Evolutionary conservation across 495 filamentous ascomycete species (phyloP).

Genomic region (Hypoxylon perforatum): DNA sequence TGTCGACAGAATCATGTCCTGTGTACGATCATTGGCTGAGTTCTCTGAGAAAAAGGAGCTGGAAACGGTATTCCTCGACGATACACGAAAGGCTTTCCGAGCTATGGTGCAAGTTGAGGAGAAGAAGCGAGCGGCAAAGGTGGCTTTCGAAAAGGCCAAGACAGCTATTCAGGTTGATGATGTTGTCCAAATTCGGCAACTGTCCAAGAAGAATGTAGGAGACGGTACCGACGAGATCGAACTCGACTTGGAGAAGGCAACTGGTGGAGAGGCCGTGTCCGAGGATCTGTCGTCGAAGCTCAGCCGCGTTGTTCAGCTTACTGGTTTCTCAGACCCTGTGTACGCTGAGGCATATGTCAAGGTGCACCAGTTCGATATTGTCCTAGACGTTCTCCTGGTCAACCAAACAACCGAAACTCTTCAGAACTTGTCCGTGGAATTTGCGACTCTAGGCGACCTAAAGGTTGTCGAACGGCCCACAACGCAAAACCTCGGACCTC

Average conservation of each 20-base stretch:
- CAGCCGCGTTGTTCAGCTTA: slow-evolving; percentile 95
- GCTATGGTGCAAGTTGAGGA: slow-evolving; percentile 99
- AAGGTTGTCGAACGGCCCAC: slow-evolving; percentile 98
- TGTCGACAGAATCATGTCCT: slow-evolving; percentile 96
- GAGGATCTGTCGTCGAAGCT: slow-evolving; percentile 94
- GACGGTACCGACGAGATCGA: slow-evolving; percentile 89
- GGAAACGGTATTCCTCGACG: slow-evolving; percentile 92
- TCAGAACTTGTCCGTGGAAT: slow-evolving; percentile 97
- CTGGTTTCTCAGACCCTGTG: slow-evolving; percentile 97
- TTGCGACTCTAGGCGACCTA: slow-evolving; percentile 95
- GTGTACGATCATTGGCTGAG: slow-evolving; percentile 91
- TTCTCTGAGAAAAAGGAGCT: slow-evolving; percentile 89
- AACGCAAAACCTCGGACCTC: slow-evolving; percentile 92
- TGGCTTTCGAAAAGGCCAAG: slow-evolving; percentile 91
- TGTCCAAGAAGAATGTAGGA: slow-evolving; percentile 88
- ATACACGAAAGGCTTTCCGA: slow-evolving; percentile 94
- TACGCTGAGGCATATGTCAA: slow-evolving; percentile 99
- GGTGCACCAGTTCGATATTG: slow-evolving; percentile 98
- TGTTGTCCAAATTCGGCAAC: slow-evolving; percentile 88
- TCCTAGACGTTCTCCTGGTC: slow-evolving; percentile 95
- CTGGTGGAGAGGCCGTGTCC: slow-evolving; percentile 81
- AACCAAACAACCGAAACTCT: slow-evolving; percentile 98
- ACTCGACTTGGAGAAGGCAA: slow-evolving; percentile 91
- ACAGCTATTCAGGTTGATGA: slow-evolving; percentile 96
- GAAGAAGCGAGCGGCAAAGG: slow-evolving; percentile 93